Conservation (phyloP, 805 yeast species). For the Saccharomycopsis capsularis region DNA sequence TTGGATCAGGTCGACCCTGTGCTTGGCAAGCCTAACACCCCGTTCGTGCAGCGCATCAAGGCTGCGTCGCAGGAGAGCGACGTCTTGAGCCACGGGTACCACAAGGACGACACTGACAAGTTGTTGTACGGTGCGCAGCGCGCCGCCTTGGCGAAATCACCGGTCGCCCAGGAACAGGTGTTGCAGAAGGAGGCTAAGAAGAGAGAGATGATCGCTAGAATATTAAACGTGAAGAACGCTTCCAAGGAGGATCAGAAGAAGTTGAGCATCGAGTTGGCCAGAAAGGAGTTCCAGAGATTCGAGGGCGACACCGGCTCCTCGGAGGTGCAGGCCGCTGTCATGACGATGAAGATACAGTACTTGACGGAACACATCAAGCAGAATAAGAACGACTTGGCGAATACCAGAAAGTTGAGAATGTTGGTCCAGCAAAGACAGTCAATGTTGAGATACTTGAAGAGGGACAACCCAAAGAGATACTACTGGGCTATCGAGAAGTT, state of each 20-base stretch:
- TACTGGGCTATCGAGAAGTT: slow-evolving; percentile 80
- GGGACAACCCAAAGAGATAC: slow-evolving; percentile 72
- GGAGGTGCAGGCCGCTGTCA: slow-evolving; percentile 91
- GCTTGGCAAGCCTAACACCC: slow-evolving; percentile 59
- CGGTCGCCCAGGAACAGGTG: slow-evolving; percentile 23
- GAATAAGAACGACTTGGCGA: slow-evolving; percentile 63
- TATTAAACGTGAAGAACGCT: slow-evolving; percentile 68
- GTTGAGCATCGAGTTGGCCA: slow-evolving; percentile 57
- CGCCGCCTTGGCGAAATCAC: slow-evolving; percentile 39
- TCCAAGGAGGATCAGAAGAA: slow-evolving; percentile 49
- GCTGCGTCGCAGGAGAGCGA: slow-evolving; percentile 62
- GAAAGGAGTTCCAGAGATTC: slow-evolving; percentile 69
- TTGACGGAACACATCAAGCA: slow-evolving; percentile 66
- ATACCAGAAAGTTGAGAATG: slow-evolving; percentile 67
- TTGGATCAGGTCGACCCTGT: slow-evolving; percentile 69
- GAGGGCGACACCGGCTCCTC: slow-evolving; percentile 93
- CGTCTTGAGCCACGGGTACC: slow-evolving; percentile 53
- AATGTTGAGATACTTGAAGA: slow-evolving; percentile 73
- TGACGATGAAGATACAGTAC: slow-evolving; percentile 74
- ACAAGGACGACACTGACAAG: slow-evolving; percentile 62
- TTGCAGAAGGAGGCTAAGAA: slow-evolving; percentile 45
- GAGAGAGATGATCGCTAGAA: slow-evolving; percentile 62
- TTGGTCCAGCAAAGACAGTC: slow-evolving; percentile 86
- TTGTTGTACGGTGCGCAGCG: slow-evolving; percentile 72
- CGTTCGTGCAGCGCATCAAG: slow-evolving; percentile 60